Evolutionary conservation across 495 filamentous ascomycete species (phyloP), one percentile per base, ranked within the genome.

Genomic region (Daldinia vernicosa): DNA sequence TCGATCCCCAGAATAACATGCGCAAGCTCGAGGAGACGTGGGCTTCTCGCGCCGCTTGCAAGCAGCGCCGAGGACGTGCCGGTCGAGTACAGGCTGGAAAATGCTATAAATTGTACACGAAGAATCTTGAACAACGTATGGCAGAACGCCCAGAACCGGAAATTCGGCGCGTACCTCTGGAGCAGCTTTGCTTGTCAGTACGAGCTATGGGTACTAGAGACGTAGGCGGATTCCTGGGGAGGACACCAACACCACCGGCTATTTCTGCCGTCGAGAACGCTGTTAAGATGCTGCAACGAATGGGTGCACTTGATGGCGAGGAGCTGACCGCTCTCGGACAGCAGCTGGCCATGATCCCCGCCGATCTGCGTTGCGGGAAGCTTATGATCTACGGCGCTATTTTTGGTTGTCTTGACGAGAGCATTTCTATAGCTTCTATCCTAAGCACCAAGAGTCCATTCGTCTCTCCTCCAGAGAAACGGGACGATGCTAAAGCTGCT

Each of bases 81-180:
- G 95, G 95, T 75, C 89, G 95, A 85, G 95, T 98, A 17, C 87
- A 90, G 37, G 92, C 91, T 14, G 95, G 95, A 40, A 87, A 89
- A 65, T 98, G 96, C 86, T 99, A 96, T 83, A 98, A 98, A 76
- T 86, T 99, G 9, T 99, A 92, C 81, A 98, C 95, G 0, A 86
- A 89, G 45, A 91, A 90, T 63, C 90, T 92, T 28, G 95, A 98
- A 51, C 91, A 93, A 74, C 73, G 66, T 8, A 99, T 99, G 95
- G 86, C 89, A 6, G 92, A 92, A 68, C 88, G 95, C 15, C 93
- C 95, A 17, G 93, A 97, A 67, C 95, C 95, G 0, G 95, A 99
- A 75, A 95, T 99, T 71, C 88, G 92, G 35, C 86, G 95, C 45
- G 95, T 98, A 0, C 95, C 95, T 4, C 83, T 99, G 3, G 96